These are phyloP conservation scores for Lithospermum erythrorhizon DNA, from an alignment of 257 asterid genomes.

Conservation along the genomic window DNA sequence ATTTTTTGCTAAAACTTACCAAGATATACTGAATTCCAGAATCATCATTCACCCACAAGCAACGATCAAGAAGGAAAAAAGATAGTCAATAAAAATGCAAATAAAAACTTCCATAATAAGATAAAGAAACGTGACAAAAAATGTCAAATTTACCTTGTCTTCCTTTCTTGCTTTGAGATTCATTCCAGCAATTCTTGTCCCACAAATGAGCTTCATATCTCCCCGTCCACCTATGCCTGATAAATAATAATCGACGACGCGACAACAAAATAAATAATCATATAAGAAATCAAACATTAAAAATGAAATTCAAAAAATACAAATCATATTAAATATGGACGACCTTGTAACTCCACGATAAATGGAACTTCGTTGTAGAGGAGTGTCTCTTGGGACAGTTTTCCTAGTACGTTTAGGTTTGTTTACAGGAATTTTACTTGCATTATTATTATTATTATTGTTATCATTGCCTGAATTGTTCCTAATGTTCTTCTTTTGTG, in stretches of 20 bases:
- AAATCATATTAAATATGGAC: too few species aligned
- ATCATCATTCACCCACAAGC: slow-evolving; percentile 15
- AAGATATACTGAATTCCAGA: slow-evolving; percentile 54
- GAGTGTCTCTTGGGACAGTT: slow-evolving; percentile 77
- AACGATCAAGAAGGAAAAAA: not conserved
- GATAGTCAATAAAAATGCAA: slow-evolving; percentile 1
- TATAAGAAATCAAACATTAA: not conserved
- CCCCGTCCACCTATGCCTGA: slow-evolving; percentile 87
- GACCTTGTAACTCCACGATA: slow-evolving; percentile 84
- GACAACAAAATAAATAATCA: not conserved
- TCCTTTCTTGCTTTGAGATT: slow-evolving; percentile 86
- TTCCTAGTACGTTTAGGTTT: slow-evolving; percentile 64
- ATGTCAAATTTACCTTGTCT: slow-evolving; percentile 53
- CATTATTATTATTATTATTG: not conserved
- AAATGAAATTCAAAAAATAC: not conserved
- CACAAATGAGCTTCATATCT: slow-evolving; percentile 87
- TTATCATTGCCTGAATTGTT: slow-evolving; percentile 12
- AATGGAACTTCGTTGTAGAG: slow-evolving; percentile 71
- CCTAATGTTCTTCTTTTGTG: slow-evolving; percentile 32
- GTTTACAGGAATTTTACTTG: slow-evolving; percentile 19
- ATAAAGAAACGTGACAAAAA: not conserved
- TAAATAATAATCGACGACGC: not conserved
- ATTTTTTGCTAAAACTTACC: slow-evolving; percentile 29
- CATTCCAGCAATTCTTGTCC: slow-evolving; percentile 94
- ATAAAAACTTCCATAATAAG: not conserved